Conservation (phyloP, 2,329 filamentous ascomycete species). For the Neonectria coccinea region DNA sequence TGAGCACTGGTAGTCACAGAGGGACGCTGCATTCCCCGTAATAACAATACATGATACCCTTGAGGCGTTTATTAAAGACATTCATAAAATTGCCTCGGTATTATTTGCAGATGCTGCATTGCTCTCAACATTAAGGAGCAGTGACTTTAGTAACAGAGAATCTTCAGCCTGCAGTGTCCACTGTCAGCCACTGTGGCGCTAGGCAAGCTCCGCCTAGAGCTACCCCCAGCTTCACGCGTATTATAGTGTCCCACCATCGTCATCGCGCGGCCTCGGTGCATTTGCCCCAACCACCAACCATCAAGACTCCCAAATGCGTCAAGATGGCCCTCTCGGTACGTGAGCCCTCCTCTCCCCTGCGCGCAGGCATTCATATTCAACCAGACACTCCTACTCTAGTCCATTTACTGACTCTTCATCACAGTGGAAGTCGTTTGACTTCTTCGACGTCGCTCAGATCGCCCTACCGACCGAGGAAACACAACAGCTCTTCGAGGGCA, state of each 20-base stretch:
- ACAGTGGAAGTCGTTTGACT: conserved; percentile 99
- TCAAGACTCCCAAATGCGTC: conserved; percentile 43
- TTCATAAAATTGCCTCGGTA: background rate
- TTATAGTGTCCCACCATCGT: conserved; percentile 46
- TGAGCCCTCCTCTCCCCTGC: background rate
- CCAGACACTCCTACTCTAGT: background rate
- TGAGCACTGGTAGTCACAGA: conserved; percentile 36
- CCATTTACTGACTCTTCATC: conserved; percentile 19
- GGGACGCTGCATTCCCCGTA: conserved; percentile 36
- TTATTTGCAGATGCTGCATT: background rate
- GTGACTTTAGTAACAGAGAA: too few relatives aligned
- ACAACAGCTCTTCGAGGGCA: conserved; percentile 82
- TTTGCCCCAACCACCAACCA: conserved; percentile 33
- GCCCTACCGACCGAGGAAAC: conserved; percentile 83
- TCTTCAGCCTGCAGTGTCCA: conserved; percentile 1
- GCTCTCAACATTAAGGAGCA: too few relatives aligned
- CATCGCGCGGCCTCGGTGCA: conserved; percentile 44
- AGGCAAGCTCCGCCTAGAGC: conserved; percentile 39
- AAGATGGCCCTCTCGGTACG: conserved; percentile 53
- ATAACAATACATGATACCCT: conserved; percentile 49
- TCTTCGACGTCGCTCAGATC: conserved; percentile 94
- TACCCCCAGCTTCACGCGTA: conserved; percentile 34
- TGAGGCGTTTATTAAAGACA: conserved; percentile 17
- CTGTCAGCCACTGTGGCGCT: conserved; percentile 45
- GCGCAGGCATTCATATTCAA: background rate